A percentile compares a stretch with the other conserved stretches of the same genome.
Evolutionary conservation across 495 filamentous ascomycete species (phyloP).

Genomic region (Chlorociboria aeruginascens): DNA sequence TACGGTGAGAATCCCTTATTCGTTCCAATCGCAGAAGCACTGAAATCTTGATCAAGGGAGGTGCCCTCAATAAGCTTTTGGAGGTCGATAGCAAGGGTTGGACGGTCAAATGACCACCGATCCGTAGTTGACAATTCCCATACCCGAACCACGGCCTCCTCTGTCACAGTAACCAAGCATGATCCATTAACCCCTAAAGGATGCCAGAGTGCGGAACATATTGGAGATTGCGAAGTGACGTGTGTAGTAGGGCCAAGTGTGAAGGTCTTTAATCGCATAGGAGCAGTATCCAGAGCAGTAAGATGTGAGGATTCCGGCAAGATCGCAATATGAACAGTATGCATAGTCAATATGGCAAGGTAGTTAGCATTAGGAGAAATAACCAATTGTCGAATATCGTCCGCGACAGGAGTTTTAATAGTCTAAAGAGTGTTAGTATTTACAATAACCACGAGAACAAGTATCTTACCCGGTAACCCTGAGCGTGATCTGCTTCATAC

Average conservation of each 20-base stretch:
- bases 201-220: conserved; percentile 77
- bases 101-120: conserved; percentile 71
- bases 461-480: conserved; percentile 36
- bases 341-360: conserved; percentile 69
- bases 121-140: conserved; percentile 77
- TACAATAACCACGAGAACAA: not conserved
- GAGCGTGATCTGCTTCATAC: conserved; percentile 18
- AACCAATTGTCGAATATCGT: conserved; percentile 67
- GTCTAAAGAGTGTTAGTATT: conserved; percentile 31
- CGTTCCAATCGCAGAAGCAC: conserved; percentile 52
- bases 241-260: conserved; percentile 82
- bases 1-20: conserved; percentile 79
- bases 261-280: conserved; percentile 68
- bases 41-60: conserved; percentile 63
- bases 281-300: conserved; percentile 43
- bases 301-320: conserved; percentile 68
- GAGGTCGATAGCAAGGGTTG: conserved; percentile 71
- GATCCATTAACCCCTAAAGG: conserved; percentile 62
- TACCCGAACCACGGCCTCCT: conserved; percentile 70
- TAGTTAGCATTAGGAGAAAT: conserved; percentile 70
- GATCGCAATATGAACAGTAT: conserved; percentile 72
- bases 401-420: conserved; percentile 58
- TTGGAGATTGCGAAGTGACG: conserved; percentile 65
- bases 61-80: conserved; percentile 70
- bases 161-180: conserved; percentile 71